Base-by-base conservation (phyloP, 1,284 basidiomycete genomes). In the Heimioporus punctisporus region DNA sequence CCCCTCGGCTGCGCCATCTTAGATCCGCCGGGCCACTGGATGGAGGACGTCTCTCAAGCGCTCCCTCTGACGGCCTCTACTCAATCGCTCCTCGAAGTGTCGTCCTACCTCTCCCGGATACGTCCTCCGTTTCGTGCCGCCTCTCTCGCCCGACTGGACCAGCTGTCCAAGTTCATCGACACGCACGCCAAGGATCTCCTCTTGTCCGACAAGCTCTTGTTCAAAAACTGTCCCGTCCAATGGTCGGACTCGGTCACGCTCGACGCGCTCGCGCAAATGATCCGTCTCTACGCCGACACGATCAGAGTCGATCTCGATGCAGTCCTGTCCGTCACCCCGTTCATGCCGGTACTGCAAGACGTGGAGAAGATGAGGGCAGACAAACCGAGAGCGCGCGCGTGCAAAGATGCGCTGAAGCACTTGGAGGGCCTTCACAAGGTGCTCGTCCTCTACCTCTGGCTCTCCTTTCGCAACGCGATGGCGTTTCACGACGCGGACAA, bases 381-480 rank as follows among this genome's bases (percentile, higher is more conserved):
- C 46, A 40, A 37, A 7, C 28, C 30, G 26, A 55, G 48, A 27
- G 34, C 59, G n/a, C 46, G 21, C 11, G 43, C 26, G 52, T 58
- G 59, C 41, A 62, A 64, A 42, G 62, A 70, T 0, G 67, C 72
- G 10, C 68, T 87, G 48, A 60, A 64, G 48, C 63, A 70, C n/a
- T 76, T 98, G 37, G 97, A 98, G 72, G 79, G 81, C 4, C 73
- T 95, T 52, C 96, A 98, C 73, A 90, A 91, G 62, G 74, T 85
- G n/a, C 69, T 96, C 26, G 86, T 91, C 19, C 63, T 92, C 21
- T 98, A 98, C 71, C 77, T 94, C 51, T 99, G 97, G 97, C 79
- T 97, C 55, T 80, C 81, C 24, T 89, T 86, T 72, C 85, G 96
- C n/a, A 81, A 87, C 48, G 82, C 86, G 1, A 77, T 95, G 46